Evolutionary conservation across 2,329 filamentous ascomycete genomes (phyloP).

Genomic region (Ceratocystis eucalypticola): DNA sequence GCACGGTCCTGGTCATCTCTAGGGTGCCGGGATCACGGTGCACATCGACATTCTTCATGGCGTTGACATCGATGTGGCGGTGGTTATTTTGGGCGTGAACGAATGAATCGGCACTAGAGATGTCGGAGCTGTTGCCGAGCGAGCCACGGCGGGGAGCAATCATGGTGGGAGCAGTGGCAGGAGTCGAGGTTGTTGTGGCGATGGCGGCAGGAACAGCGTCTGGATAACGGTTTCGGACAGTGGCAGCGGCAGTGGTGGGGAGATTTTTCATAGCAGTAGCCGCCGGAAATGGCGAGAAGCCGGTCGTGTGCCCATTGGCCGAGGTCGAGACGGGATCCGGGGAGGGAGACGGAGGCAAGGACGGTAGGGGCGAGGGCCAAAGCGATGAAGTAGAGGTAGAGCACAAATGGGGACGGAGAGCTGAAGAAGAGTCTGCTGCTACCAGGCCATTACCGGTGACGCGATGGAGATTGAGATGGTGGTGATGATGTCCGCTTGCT

Average conservation of each 20-base stretch:
- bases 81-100: slow-evolving; percentile 33
- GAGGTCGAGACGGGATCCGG: slow-evolving; percentile 3
- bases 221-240: not conserved
- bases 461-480: slow-evolving; percentile 40
- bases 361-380: not conserved
- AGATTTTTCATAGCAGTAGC: slow-evolving; percentile 24
- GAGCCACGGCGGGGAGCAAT: slow-evolving; percentile 26
- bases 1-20: slow-evolving; percentile 69
- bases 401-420: slow-evolving; percentile 27
- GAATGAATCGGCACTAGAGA: slow-evolving; percentile 31
- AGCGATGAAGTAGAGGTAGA: slow-evolving; percentile 3
- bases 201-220: not conserved
- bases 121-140: slow-evolving; percentile 39
- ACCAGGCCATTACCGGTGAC: slow-evolving; percentile 71
- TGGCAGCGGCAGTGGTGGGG: slow-evolving; percentile 24
- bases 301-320: slow-evolving; percentile 19
- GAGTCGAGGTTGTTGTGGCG: not conserved
- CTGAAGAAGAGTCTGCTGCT: slow-evolving; percentile 29
- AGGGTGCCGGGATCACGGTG: slow-evolving; percentile 61
- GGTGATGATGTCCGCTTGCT: slow-evolving; percentile 30
- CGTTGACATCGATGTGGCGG: slow-evolving; percentile 57
- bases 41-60: slow-evolving; percentile 51
- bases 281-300: slow-evolving; percentile 17
- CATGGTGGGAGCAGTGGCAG: slow-evolving; percentile 5
- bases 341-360: not conserved